Base-by-base conservation (phyloP, 2,329 filamentous ascomycete species). In the Diaporthe destruens region DNA sequence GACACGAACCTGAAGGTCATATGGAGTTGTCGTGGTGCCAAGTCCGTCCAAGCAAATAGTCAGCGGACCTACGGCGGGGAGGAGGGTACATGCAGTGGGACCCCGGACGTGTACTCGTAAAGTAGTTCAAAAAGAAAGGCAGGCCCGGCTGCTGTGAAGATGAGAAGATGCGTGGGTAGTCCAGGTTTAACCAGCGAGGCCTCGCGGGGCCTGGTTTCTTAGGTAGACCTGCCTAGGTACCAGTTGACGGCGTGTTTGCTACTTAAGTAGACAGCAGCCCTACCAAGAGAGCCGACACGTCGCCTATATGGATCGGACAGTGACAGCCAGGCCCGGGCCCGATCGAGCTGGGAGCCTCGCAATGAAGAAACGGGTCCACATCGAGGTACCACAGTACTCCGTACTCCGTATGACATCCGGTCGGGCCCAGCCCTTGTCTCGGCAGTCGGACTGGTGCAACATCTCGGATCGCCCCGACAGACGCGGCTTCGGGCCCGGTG, bases 361-460 rank as follows among this genome's bases (percentile, higher is more conserved):
- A 42, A 34, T 9, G 59, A 49, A 20, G 42, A 51, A 51, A 12
- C 42, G 61, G 44, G 61, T 44, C 59, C 36, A 39, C 59, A 34
- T 39, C 32, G 61, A 51, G 61, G 47, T 12, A 23, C 29, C 29
- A 29, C 29, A 29, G 29, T 29, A 29, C 29, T 3, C 29, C 29
- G 29, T 29, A 29, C 29, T 29, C 29, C 29, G 29, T 29, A 29
- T 29, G 29, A 3, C 2, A 36, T 32, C 23, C 18, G 29, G 23
- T 63, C 42, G 39, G 57, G n/a, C 23, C 18, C 34, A 29, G 42
- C 42, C 23, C 57, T 36, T 63, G 39, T 49, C 57, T 49, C 59
- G 59, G 59, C 42, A 65, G 59, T 65, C 42, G 59, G 42, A 65
- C 42, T 49, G 36, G 42, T 49, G 18, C 42, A 65, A 34, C 49